These are phyloP conservation scores for Ophiostoma perfectum DNA, from an alignment of 2,329 filamentous ascomycete genomes.

Conservation along the genomic window DNA sequence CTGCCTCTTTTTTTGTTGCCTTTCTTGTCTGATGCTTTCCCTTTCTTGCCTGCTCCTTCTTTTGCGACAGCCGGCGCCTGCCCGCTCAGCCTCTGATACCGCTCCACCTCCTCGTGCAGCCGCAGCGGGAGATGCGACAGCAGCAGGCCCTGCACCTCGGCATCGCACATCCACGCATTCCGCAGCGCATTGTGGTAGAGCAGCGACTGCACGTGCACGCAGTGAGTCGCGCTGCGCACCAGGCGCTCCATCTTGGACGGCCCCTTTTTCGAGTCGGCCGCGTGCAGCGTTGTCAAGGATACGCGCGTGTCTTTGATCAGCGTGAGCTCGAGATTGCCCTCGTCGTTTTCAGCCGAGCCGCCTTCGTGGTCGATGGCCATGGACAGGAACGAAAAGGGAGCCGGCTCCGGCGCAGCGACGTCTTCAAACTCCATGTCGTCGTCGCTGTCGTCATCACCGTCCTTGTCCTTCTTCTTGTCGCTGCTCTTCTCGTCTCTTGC, in stretches of 20 bases:
- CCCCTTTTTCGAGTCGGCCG: conserved; percentile 67
- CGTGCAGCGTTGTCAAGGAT: conserved; percentile 49
- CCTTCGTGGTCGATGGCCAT: conserved; percentile 28
- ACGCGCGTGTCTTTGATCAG: conserved; percentile 55
- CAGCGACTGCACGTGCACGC: conserved; percentile 79
- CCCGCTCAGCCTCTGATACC: conserved; percentile 65
- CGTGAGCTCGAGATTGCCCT: conserved; percentile 68
- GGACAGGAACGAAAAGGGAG: conserved; percentile 31
- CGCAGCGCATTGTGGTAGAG: conserved; percentile 85
- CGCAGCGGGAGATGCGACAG: conserved; percentile 65
- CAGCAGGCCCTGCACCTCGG: conserved; percentile 67
- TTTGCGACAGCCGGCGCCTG: conserved; percentile 33
- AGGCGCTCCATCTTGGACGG: conserved; percentile 78
- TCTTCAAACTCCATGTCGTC: conserved; percentile 21
- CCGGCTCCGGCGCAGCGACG: conserved; percentile 2
- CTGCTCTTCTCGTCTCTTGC: conserved; percentile 30
- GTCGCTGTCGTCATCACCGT: conserved; percentile 35
- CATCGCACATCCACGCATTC: conserved; percentile 78
- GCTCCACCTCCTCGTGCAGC: conserved; percentile 66
- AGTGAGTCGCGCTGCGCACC: conserved; percentile 73
- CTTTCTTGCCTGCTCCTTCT: not conserved
- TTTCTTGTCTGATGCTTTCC: not conserved
- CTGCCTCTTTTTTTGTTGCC: conserved; percentile 26
- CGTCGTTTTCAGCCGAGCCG: conserved; percentile 32
- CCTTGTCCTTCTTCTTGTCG: conserved; percentile 26